Conservation (phyloP, 371 early-diverging fungal species). For the Mucor irregularis region DNA sequence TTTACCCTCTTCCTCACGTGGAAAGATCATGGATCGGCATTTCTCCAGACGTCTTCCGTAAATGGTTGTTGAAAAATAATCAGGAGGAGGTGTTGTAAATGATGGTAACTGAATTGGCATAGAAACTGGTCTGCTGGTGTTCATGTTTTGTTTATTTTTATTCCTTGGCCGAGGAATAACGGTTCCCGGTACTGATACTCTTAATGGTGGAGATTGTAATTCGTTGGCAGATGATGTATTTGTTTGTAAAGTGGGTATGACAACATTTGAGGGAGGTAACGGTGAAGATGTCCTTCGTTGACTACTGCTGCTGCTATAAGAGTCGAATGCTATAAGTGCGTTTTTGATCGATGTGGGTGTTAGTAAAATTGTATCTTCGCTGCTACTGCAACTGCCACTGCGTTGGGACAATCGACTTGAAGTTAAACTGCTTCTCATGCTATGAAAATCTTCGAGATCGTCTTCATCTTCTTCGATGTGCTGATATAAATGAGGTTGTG, state of each 20-base stretch:
- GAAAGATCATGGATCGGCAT: slow-evolving; percentile 31
- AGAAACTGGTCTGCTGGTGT: slow-evolving; percentile 17
- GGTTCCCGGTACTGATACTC: slow-evolving; percentile 3
- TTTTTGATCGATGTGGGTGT: slow-evolving; percentile 13
- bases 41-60: slow-evolving; percentile 27
- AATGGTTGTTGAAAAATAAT: background rate
- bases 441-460: background rate
- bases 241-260: slow-evolving; percentile 6
- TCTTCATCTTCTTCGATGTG: slow-evolving; percentile 1
- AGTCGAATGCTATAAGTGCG: slow-evolving; percentile 33
- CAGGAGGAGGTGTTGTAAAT: slow-evolving; percentile 16
- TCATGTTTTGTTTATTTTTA: slow-evolving; percentile 1
- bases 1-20: slow-evolving; percentile 34
- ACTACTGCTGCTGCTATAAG: slow-evolving; percentile 14
- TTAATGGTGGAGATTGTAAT: background rate
- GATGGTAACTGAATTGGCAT: slow-evolving; percentile 25
- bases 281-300: background rate
- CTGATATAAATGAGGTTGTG: background rate
- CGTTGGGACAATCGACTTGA: background rate
- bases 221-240: slow-evolving; percentile 19
- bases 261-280: slow-evolving; percentile 1
- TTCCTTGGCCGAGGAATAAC: slow-evolving; percentile 3
- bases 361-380: background rate
- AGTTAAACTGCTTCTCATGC: background rate
- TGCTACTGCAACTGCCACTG: background rate